Conservation (phyloP, 1,139 yeast genomes). For the Blastobotrys ciferrii region DNA sequence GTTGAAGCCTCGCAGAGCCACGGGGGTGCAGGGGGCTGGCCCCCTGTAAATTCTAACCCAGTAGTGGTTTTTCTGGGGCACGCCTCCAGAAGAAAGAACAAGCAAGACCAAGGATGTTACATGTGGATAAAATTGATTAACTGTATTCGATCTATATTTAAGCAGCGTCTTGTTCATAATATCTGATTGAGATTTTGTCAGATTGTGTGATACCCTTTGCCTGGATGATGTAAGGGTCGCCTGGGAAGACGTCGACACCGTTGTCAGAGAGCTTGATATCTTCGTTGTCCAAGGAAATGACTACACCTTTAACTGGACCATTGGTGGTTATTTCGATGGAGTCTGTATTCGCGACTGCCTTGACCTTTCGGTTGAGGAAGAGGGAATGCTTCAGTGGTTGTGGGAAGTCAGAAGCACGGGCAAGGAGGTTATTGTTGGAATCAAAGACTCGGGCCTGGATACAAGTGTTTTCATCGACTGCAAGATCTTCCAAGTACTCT, state of each 20-base stretch:
- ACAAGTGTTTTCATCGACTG: slow-evolving; percentile 30
- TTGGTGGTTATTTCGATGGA: slow-evolving; percentile 29
- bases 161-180: slow-evolving; percentile 12
- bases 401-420: slow-evolving; percentile 51
- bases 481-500: slow-evolving; percentile 30
- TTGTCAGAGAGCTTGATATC: slow-evolving; percentile 38
- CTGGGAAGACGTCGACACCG: slow-evolving; percentile 47
- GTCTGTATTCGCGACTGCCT: slow-evolving; percentile 17
- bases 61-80: too few species aligned
- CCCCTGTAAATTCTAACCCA: too few species aligned
- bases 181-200: slow-evolving; percentile 2
- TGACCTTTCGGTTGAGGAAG: slow-evolving; percentile 32
- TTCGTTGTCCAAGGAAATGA: slow-evolving; percentile 25
- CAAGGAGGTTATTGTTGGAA: slow-evolving; percentile 29
- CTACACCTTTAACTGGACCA: slow-evolving; percentile 46
- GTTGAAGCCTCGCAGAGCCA: too few species aligned
- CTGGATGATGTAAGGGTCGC: slow-evolving; percentile 30
- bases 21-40: too few species aligned
- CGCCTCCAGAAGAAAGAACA: too few species aligned
- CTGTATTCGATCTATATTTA: too few species aligned
- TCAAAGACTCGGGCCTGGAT: slow-evolving; percentile 25
- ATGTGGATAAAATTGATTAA: too few species aligned
- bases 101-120: too few species aligned
- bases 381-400: slow-evolving; percentile 49
- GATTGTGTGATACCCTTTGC: slow-evolving; percentile 11